Conservation (phyloP, 345 rosid genomes). For the Euclidium syriacum region DNA sequence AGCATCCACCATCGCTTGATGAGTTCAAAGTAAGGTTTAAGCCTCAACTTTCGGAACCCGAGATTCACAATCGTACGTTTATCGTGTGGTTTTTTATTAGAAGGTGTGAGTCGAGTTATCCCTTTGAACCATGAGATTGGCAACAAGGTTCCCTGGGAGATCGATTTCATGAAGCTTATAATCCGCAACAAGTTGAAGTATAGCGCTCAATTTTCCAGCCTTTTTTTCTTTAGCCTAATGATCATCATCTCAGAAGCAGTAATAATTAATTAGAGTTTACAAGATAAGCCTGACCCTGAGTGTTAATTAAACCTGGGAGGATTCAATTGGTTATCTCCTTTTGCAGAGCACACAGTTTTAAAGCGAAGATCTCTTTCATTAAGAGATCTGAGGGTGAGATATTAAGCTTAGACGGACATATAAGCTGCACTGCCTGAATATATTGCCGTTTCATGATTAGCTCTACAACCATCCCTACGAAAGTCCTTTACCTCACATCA, state of each 20-base stretch:
- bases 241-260: neutral
- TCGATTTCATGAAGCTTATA: neutral
- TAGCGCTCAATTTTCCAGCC: slow-evolving; percentile 13
- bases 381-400: neutral
- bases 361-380: slow-evolving; percentile 6
- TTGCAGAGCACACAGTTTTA: too few species aligned
- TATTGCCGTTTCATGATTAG: slow-evolving; percentile 1
- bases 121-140: slow-evolving; percentile 14
- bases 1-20: too few species aligned
- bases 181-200: slow-evolving; percentile 19
- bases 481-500: too few species aligned
- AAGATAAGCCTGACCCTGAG: too few species aligned
- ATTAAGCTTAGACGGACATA: slow-evolving; percentile 4
- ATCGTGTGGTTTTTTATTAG: too few species aligned
- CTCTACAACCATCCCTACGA: slow-evolving; percentile 5
- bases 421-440: slow-evolving; percentile 8
- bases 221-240: slow-evolving; percentile 6
- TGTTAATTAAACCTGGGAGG: slow-evolving; percentile 3
- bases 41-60: neutral
- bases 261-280: neutral
- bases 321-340: neutral
- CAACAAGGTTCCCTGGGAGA: slow-evolving; percentile 19
- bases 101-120: neutral
- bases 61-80: too few species aligned
- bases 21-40: too few species aligned